phyloP scores from a whole-genome alignment of 2,329 filamentous ascomycete species.

The Achaetomium macrosporum region DNA sequence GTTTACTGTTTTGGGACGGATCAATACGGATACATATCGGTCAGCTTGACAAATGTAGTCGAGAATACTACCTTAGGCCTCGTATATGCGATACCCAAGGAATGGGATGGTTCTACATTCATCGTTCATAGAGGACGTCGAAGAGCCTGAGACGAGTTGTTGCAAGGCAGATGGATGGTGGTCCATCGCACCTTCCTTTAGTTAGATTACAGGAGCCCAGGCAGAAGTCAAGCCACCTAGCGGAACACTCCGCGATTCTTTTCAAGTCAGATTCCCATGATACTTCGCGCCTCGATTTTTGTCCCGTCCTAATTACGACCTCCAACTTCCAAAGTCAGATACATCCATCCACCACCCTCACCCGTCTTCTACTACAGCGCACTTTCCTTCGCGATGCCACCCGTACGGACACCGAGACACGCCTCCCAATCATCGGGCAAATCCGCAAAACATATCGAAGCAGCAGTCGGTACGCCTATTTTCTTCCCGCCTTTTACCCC shows the following conservation, averaged over 20 bases:
- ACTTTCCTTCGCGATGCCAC: constrained; percentile 1
- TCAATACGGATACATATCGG: not conserved
- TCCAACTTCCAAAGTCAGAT: not conserved
- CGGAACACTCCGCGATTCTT: no score
- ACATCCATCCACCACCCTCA: not conserved
- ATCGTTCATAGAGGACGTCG: not conserved
- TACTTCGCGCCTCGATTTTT: no score
- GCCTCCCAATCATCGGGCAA: constrained; percentile 6
- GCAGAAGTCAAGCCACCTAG: no score
- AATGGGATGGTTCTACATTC: constrained; percentile 3
- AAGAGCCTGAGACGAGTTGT: not conserved
- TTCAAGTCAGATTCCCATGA: no score
- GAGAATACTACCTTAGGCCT: not conserved
- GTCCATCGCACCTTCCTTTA: not conserved
- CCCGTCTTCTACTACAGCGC: not conserved
- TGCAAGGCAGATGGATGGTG: constrained; percentile 1
- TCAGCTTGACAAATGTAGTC: not conserved
- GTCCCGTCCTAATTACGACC: not conserved
- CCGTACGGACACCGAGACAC: constrained; percentile 2
- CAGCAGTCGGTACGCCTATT: constrained; percentile 16
- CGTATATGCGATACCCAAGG: not conserved
- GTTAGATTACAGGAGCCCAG: no score
- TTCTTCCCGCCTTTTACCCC: not conserved
- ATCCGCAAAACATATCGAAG: constrained; percentile 17
- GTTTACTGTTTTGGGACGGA: not conserved